Evolutionary conservation across 1,139 yeast species (phyloP).

Genomic region (Debaryomyces robertsiae): DNA sequence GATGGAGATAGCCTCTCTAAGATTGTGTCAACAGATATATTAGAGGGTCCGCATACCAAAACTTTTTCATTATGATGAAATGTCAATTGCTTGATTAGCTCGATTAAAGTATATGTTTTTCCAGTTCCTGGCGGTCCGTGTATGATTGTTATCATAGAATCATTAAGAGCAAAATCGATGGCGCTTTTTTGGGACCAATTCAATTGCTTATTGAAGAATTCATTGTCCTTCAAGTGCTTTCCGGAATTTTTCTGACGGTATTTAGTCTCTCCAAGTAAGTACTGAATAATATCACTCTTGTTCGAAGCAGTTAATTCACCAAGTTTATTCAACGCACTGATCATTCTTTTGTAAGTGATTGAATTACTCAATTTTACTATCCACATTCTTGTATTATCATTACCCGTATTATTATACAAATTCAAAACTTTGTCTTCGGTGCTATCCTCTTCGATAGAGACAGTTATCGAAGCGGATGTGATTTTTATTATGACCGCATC

Average conservation of each 20-base stretch:
- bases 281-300: constrained; percentile 40
- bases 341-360: constrained; percentile 77
- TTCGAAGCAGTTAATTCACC: constrained; percentile 43
- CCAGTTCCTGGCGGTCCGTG: constrained; percentile 60
- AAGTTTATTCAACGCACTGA: constrained; percentile 72
- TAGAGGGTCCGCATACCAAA: constrained; percentile 93
- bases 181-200: constrained; percentile 68
- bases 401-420: constrained; percentile 46
- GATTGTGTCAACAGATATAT: constrained; percentile 92
- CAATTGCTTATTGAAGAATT: constrained; percentile 53
- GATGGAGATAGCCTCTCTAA: constrained; percentile 68
- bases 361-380: constrained; percentile 69
- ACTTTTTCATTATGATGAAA: constrained; percentile 61
- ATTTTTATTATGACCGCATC: constrained; percentile 67
- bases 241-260: constrained; percentile 24
- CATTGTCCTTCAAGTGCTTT: constrained; percentile 14
- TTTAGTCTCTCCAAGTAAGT: constrained; percentile 47
- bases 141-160: constrained; percentile 46
- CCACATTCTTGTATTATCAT: constrained; percentile 52
- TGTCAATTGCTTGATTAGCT: constrained; percentile 74
- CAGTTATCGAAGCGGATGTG: constrained; percentile 45
- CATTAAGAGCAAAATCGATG: constrained; percentile 39
- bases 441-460: constrained; percentile 62
- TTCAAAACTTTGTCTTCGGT: constrained; percentile 47
- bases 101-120: constrained; percentile 81